These are phyloP conservation scores for Takakia lepidozioides DNA, from an alignment of 225 moss, liverwort and hornwort genomes.

Conservation along the genomic window DNA sequence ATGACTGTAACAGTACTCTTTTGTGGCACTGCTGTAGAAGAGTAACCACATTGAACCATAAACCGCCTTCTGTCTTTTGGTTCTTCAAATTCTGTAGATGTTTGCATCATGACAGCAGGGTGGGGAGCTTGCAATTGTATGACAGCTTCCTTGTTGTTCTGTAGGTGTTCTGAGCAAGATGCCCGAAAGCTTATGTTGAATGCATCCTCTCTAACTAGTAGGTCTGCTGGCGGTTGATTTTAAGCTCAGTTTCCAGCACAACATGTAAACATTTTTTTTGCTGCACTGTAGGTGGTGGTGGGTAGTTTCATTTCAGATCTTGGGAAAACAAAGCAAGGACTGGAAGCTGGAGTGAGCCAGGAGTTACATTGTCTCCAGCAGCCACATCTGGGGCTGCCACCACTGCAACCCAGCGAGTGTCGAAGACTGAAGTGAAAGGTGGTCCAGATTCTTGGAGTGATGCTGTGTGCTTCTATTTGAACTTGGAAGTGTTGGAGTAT, in stretches of 20 bases:
- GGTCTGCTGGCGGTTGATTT: neutral
- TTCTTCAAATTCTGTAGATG: too few relatives aligned
- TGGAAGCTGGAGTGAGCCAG: slow-evolving; percentile 32
- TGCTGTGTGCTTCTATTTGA: too few relatives aligned
- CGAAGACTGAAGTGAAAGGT: slow-evolving; percentile 35
- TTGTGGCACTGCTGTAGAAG: too few relatives aligned
- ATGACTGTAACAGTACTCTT: too few relatives aligned
- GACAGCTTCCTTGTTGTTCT: too few relatives aligned
- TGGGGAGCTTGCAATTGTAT: too few relatives aligned
- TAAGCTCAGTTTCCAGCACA: too few relatives aligned
- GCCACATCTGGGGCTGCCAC: slow-evolving; percentile 45
- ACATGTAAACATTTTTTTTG: neutral
- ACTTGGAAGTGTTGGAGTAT: too few relatives aligned
- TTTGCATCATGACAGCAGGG: too few relatives aligned
- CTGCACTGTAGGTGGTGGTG: slow-evolving; percentile 40
- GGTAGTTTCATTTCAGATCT: slow-evolving; percentile 55
- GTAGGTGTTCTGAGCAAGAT: too few relatives aligned
- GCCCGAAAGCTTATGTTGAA: neutral
- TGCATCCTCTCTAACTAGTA: neutral
- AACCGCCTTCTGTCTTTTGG: too few relatives aligned
- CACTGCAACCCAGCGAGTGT: slow-evolving; percentile 34
- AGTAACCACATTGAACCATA: too few relatives aligned
- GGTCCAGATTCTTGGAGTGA: slow-evolving; percentile 6
- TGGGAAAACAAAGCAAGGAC: slow-evolving; percentile 27
- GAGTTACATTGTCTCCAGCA: slow-evolving; percentile 43